Conservation (phyloP, 257 asterid genomes). For the Solanum pennellii region DNA sequence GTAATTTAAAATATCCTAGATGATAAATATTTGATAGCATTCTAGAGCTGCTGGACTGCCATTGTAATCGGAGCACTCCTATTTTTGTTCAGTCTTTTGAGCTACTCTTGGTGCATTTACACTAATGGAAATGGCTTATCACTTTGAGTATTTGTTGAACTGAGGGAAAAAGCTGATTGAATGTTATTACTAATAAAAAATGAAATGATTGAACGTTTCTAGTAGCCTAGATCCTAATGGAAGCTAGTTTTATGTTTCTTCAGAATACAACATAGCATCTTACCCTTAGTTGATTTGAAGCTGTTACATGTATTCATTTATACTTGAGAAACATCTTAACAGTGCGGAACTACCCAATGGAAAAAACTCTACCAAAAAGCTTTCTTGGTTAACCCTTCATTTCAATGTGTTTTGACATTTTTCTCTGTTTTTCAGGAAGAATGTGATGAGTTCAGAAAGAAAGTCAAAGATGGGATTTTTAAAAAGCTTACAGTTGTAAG, state of each 20-base stretch:
- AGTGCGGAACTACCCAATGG: not conserved
- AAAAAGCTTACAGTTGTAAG: constrained; percentile 71
- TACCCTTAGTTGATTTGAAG: not conserved
- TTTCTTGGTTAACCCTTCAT: not conserved
- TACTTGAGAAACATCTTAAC: not conserved
- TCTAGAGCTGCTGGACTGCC: not conserved
- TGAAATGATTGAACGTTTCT: not conserved
- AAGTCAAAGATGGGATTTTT: constrained; percentile 44
- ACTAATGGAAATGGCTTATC: not conserved
- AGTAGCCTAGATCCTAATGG: not conserved
- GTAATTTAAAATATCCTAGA: not conserved
- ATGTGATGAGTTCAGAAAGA: constrained; percentile 42
- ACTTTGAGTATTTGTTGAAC: not conserved
- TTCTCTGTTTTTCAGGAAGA: constrained; percentile 43
- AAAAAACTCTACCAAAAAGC: not conserved
- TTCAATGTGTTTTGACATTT: not conserved
- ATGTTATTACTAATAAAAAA: not conserved
- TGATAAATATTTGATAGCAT: not conserved
- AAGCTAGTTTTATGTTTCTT: not conserved
- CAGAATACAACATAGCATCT: not conserved
- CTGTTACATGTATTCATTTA: not conserved
- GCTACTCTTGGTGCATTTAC: not conserved
- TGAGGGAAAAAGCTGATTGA: not conserved
- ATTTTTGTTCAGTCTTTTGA: not conserved
- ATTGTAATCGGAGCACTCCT: not conserved